Percentiles rank a stretch among this genome's conserved stretches.
These are phyloP conservation scores for Scheffersomyces parashehatae DNA, from an alignment of 1,139 yeast species.

Conservation along the genomic window DNA sequence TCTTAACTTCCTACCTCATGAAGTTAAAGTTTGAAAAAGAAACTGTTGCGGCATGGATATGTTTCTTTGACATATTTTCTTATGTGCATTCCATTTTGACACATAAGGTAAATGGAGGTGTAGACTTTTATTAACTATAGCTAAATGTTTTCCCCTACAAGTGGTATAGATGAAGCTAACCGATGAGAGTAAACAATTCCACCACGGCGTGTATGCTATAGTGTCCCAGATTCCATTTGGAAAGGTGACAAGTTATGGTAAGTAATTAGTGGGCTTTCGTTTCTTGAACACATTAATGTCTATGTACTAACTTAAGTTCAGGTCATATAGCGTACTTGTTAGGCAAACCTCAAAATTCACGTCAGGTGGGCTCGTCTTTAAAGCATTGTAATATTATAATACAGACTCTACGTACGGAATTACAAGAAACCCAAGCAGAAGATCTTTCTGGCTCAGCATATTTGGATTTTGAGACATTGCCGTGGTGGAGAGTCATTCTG, in stretches of 20 bases:
- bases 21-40: too few relatives aligned
- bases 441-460: conserved; percentile 6
- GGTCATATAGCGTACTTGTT: conserved; percentile 70
- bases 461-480: conserved; percentile 42
- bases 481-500: conserved; percentile 82
- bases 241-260: conserved; percentile 65
- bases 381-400: conserved; percentile 41
- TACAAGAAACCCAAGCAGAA: conserved; percentile 13
- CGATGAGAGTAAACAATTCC: conserved; percentile 59
- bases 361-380: conserved; percentile 74
- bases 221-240: conserved; percentile 64
- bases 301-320: conserved; percentile 13
- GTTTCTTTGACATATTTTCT: too few relatives aligned
- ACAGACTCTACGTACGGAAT: conserved; percentile 21
- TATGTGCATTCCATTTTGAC: too few relatives aligned
- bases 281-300: background rate
- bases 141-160: too few relatives aligned
- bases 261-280: conserved; percentile 3
- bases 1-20: too few relatives aligned
- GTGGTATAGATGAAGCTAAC: conserved; percentile 21
- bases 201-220: conserved; percentile 58
- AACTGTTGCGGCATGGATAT: too few relatives aligned
- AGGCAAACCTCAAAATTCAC: conserved; percentile 62
- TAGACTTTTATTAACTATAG: too few relatives aligned
- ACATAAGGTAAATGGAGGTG: too few relatives aligned